Conservation (phyloP, 495 filamentous ascomycete genomes). For the Lophiotrema nucula region DNA sequence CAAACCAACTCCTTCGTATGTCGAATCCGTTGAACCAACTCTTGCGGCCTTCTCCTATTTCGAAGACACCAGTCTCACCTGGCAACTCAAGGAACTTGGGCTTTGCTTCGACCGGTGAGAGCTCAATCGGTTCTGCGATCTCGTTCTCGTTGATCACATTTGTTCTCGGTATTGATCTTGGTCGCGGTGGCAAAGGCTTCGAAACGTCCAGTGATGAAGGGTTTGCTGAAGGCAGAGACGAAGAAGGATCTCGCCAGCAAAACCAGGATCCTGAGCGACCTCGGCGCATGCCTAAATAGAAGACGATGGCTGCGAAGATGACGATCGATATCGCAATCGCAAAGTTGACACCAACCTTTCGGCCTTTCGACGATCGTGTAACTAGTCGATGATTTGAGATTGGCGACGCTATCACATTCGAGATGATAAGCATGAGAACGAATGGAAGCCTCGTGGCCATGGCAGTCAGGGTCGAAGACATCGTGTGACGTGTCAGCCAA, state of each 20-base stretch:
- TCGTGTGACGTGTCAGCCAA: too few relatives aligned
- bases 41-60: neutral
- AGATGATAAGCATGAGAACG: neutral
- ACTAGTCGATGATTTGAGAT: neutral
- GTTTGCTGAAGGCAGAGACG: neutral
- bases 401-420: neutral
- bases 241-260: neutral
- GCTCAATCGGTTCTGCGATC: neutral
- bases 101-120: neutral
- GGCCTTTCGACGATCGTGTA: neutral
- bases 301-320: constrained; percentile 3
- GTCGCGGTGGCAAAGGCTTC: neutral
- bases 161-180: neutral
- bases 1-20: neutral
- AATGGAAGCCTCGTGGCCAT: too few relatives aligned
- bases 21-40: neutral
- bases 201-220: neutral
- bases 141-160: neutral
- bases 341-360: neutral
- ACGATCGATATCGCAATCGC: neutral
- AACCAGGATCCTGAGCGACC: neutral
- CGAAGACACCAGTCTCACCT: neutral
- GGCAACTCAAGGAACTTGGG: neutral
- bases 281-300: constrained; percentile 4
- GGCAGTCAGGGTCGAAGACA: too few relatives aligned